These are phyloP conservation scores for Teratosphaeriaceae sp. DNA, from an alignment of 2,329 filamentous ascomycete genomes.

Conservation along the genomic window DNA sequence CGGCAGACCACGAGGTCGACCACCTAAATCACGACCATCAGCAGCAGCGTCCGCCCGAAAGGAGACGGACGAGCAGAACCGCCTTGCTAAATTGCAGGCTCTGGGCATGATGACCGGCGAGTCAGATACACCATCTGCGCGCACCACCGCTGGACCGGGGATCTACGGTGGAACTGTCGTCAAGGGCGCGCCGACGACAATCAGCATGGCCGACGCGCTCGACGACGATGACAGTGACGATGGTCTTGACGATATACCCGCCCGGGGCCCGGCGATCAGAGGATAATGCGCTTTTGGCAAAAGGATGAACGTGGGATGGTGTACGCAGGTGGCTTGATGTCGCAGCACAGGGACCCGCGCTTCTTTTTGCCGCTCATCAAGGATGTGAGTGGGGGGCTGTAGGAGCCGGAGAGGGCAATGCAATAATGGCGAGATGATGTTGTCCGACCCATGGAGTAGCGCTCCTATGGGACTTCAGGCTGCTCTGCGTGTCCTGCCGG, in stretches of 20 bases:
- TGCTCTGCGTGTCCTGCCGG: no score
- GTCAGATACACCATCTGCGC: conserved; percentile 31
- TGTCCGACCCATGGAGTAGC: no score
- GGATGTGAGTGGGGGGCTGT: no score
- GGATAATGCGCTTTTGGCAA: no score
- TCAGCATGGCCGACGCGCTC: conserved; percentile 8
- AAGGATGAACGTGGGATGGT: no score
- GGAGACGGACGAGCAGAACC: conserved; percentile 26
- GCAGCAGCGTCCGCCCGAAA: conserved; percentile 15
- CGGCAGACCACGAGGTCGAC: background rate
- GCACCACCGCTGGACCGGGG: background rate
- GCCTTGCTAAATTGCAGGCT: conserved; percentile 29
- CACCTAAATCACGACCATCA: background rate
- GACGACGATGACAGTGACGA: conserved; percentile 12
- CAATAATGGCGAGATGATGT: no score
- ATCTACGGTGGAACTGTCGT: background rate
- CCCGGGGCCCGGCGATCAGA: background rate
- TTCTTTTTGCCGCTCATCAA: no score
- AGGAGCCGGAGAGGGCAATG: no score
- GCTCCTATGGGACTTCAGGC: no score
- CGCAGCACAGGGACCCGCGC: no score
- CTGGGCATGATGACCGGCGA: conserved; percentile 28
- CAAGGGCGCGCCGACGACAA: background rate
- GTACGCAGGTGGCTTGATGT: no score
- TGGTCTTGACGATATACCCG: conserved; percentile 8